Conservation (phyloP, 495 filamentous ascomycete genomes). For the Daldinia childiae region DNA sequence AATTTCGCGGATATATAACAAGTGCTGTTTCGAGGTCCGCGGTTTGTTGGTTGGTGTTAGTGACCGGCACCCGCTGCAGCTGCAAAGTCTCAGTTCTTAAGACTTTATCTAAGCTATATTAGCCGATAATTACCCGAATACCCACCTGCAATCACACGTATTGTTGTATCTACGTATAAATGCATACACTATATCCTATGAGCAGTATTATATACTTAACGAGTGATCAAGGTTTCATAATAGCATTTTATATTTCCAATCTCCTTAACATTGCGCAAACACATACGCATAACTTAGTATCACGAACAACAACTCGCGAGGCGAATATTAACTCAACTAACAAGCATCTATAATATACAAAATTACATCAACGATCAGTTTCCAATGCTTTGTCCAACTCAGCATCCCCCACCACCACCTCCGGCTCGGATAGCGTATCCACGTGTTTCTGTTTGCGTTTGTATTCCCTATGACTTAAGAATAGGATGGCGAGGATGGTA, state of each 20-base stretch:
- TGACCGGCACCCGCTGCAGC: neutral
- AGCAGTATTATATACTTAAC: neutral
- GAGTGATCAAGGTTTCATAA: neutral
- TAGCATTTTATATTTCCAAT: neutral
- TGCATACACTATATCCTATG: neutral
- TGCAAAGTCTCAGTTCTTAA: neutral
- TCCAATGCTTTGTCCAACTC: conserved; percentile 20
- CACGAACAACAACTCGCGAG: neutral
- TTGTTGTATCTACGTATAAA: neutral
- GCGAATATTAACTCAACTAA: neutral
- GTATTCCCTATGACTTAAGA: conserved; percentile 23
- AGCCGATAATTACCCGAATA: neutral
- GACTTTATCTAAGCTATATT: neutral
- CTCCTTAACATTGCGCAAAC: neutral
- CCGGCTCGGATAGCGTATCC: conserved; percentile 26
- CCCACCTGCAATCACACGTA: neutral
- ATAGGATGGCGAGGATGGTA: conserved; percentile 23
- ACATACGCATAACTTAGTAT: neutral
- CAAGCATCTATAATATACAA: neutral
- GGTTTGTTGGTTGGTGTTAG: conserved; percentile 21
- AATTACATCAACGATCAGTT: neutral
- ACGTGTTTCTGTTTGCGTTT: conserved; percentile 1
- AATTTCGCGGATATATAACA: neutral
- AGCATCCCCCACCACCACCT: conserved; percentile 8
- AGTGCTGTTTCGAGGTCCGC: conserved; percentile 8